Percentiles rank a stretch among this genome's conserved stretches.
Evolutionary conservation across 257 asterid species (phyloP).

Genomic region (Solanum corneliomulleri): DNA sequence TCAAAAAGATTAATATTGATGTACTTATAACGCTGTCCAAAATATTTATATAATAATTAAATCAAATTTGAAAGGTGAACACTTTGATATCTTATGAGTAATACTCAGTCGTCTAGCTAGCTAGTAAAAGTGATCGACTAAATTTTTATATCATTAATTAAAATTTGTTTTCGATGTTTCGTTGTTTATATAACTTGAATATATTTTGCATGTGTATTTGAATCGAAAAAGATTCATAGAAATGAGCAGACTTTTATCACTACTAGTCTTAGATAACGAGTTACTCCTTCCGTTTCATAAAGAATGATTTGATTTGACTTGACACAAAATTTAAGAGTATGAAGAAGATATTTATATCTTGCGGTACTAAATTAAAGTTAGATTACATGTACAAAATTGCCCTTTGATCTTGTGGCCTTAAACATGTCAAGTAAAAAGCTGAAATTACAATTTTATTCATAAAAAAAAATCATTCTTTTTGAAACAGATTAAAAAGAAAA

Average conservation of each 20-base stretch:
- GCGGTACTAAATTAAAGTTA: no score
- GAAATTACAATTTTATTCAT: no score
- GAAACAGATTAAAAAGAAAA: no score
- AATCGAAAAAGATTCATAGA: background rate
- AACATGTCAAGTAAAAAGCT: no score
- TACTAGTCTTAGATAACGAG: background rate
- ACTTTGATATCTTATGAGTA: background rate
- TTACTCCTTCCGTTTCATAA: rapidly evolving
- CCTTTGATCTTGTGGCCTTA: no score
- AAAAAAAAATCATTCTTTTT: no score
- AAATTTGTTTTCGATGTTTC: background rate
- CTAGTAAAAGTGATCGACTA: background rate
- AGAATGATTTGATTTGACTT: no score
- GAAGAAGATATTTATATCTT: no score
- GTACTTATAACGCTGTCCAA: background rate
- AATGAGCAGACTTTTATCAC: background rate
- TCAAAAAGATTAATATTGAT: background rate
- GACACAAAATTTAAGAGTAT: no score
- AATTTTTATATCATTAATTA: background rate
- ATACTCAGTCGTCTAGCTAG: background rate
- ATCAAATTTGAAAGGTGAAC: background rate
- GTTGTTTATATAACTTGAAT: background rate
- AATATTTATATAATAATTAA: background rate
- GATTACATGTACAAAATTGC: no score
- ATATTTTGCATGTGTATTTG: background rate